Evolutionary conservation across 2,329 filamentous ascomycete genomes (phyloP), one percentile per base, ranked within the genome.

Genomic region (Ceratocystiopsis minuta): DNA sequence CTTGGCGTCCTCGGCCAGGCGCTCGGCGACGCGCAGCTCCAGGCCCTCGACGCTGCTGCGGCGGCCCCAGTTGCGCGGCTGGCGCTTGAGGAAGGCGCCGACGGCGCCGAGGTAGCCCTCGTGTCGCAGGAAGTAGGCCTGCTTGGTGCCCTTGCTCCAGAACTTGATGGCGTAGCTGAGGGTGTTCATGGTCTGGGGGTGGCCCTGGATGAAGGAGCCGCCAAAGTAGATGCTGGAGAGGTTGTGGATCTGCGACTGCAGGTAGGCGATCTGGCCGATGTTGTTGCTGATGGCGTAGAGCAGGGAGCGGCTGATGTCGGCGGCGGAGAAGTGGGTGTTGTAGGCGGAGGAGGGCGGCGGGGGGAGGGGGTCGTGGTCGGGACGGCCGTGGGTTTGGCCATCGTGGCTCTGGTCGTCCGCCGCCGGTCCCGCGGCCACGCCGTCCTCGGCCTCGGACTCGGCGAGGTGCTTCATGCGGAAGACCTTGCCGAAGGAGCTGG

Each of bases 221-320:
- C 90, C 90, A 60, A 98, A 98, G 64, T 98, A 98, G 46, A 98
- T 96, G 54, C 88, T 78, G 48, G 83, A 80, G 20, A 96, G 67
- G 37, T 80, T 74, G 62, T 98, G 88, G 55, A 94, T 90, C 57
- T 95, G 87, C 6, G 85, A 90, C 57, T 96, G 90, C n/a, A 98
- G 68, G 58, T 90, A 95, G 36, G 90, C 86, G 52, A 98, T 93
- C 63, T 98, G 90, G 15, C 90, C 90, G 49, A 96, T 95, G 61
- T 96, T 96, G 65, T 96, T 96, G 57, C 81, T 88, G 51, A 96
- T 85, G 18, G 90, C 90, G 60, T 94, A 98, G 0, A 98, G 72
- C 16, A 98, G 68, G 38, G 85, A 94, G 31, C 88, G 71, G 18
- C 84, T 90, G 49, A 98, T 84, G 59, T 98, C 90, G 55, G 86